Evolutionary conservation across 1,284 basidiomycete genomes (phyloP).

Genomic region (Pseudozyma pruni): DNA sequence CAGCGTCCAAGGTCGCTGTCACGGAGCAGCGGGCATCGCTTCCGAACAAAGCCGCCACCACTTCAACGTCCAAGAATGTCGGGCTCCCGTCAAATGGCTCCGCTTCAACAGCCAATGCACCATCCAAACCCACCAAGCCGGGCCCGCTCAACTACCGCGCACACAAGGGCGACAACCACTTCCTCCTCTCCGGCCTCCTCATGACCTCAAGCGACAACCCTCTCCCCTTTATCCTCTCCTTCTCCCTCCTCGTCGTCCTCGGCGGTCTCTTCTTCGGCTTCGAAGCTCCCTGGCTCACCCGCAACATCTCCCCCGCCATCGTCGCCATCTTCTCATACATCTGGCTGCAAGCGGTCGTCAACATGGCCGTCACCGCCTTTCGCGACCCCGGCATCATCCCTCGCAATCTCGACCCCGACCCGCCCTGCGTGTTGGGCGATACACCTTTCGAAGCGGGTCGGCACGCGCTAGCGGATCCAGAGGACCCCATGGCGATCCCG

Average conservation of each 20-base stretch:
- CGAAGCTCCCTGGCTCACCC: slow-evolving; percentile 53
- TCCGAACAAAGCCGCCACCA: background rate
- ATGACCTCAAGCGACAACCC: slow-evolving; percentile 61
- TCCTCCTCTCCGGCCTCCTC: slow-evolving; percentile 53
- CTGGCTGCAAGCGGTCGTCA: slow-evolving; percentile 47
- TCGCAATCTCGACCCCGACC: slow-evolving; percentile 61
- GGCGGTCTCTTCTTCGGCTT: slow-evolving; percentile 61
- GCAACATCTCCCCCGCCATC: slow-evolving; percentile 53
- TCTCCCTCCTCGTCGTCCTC: slow-evolving; percentile 45
- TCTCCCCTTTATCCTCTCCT: slow-evolving; percentile 49
- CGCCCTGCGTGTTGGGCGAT: slow-evolving; percentile 54
- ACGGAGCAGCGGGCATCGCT: slow-evolving; percentile 10
- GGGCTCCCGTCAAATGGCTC: too few species aligned
- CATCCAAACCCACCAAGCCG: slow-evolving; percentile 1
- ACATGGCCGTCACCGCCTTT: slow-evolving; percentile 62
- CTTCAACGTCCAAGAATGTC: background rate
- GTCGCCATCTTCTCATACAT: slow-evolving; percentile 57
- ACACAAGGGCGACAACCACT: slow-evolving; percentile 54
- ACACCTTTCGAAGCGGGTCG: slow-evolving; percentile 14
- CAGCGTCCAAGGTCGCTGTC: background rate
- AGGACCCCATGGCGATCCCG: slow-evolving; percentile 41
- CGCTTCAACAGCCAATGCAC: too few species aligned
- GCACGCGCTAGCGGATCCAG: slow-evolving; percentile 30
- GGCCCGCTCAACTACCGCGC: slow-evolving; percentile 43
- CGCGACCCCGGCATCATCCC: slow-evolving; percentile 66